Base-by-base conservation (phyloP, 371 early-diverging fungal genomes). In the Caulochytrium protostelioides region DNA sequence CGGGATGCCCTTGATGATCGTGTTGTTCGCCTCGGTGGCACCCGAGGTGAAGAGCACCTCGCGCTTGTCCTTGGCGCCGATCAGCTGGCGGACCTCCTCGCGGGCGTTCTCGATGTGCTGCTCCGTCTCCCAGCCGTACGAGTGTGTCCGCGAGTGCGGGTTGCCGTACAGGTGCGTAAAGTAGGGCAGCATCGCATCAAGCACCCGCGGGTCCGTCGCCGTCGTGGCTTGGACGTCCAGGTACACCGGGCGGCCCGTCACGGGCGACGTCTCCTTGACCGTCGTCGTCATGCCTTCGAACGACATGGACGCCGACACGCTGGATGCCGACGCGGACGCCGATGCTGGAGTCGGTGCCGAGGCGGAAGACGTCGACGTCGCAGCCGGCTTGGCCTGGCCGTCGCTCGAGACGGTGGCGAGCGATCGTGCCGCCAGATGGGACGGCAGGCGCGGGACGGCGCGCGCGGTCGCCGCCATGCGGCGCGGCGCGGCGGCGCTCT, bases 41-140 rank as follows among this genome's bases (percentile, higher is more conserved):
- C 99, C 99, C 18, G 83, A 83, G 15, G 99, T 98, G 45, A 97
- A 98, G 29, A 99, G 66, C 32, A 99, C 82, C 61, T 99, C 99
- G 56, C 92, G 94, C 18, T 92, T 73, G 59, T 97, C 87, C n/a
- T n/a, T n/a, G 13, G 92, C 91, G 31, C 81, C 79, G 44, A 99
- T 84, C 39, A 99, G 55, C 30, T 58, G 52, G 1, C 95, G 97
- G 13, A 99, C 71, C 42, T 97, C 54, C 42, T 72, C 72, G 32
- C 99, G 69, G 13, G 95, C 94, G 15, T 56, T 55, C 48, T 99
- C 98, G 2, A 94, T 85, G 16, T 79, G 95, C 32, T 71, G 69
- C 56, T 99, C 99, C 15, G 85, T 70, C 45, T 92, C 91, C 98
- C 99, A 99, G 26, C 99, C 99, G 52, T 81, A 95, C 34, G 77